Percentiles rank a stretch among this genome's conserved stretches.
Conservation (phyloP, 2,329 filamentous ascomycete genomes). For the Cercospora sp. region DNA sequence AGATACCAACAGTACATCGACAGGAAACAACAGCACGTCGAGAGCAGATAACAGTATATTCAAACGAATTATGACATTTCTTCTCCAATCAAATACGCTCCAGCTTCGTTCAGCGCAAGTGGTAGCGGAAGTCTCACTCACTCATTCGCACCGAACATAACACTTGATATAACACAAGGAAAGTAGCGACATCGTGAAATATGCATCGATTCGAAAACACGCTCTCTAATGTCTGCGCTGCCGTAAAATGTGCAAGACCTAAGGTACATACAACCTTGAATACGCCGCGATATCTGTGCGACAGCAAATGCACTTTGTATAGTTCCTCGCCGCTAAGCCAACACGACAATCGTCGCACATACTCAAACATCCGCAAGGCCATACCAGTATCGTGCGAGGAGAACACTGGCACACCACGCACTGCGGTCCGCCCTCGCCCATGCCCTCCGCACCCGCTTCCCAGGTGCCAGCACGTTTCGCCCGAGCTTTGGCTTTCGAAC, state of each 20-base stretch:
- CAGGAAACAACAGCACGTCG: background rate
- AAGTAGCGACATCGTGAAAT: background rate
- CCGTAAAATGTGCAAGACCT: background rate
- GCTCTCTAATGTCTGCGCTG: background rate
- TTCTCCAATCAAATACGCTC: background rate
- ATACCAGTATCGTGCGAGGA: conserved; percentile 87
- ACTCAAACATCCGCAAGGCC: conserved; percentile 93
- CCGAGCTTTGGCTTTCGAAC: conserved; percentile 49
- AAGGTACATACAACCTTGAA: conserved; percentile 86
- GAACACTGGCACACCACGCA: conserved; percentile 91
- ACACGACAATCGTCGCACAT: conserved; percentile 94
- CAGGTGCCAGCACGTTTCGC: conserved; percentile 49
- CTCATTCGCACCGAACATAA: too few species aligned
- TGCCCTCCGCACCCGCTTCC: conserved; percentile 70
- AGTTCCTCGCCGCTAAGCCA: conserved; percentile 94
- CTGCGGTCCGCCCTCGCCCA: conserved; percentile 73
- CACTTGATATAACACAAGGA: background rate
- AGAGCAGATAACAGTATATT: background rate
- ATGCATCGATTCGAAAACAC: background rate
- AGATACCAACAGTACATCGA: background rate
- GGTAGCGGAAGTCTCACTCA: background rate
- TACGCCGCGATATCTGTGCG: conserved; percentile 85
- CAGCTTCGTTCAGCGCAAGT: background rate
- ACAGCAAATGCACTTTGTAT: conserved; percentile 94
- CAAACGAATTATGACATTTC: background rate